phyloP scores from a whole-genome alignment of 2,329 filamentous ascomycete species.

The Colletotrichum magnum region DNA sequence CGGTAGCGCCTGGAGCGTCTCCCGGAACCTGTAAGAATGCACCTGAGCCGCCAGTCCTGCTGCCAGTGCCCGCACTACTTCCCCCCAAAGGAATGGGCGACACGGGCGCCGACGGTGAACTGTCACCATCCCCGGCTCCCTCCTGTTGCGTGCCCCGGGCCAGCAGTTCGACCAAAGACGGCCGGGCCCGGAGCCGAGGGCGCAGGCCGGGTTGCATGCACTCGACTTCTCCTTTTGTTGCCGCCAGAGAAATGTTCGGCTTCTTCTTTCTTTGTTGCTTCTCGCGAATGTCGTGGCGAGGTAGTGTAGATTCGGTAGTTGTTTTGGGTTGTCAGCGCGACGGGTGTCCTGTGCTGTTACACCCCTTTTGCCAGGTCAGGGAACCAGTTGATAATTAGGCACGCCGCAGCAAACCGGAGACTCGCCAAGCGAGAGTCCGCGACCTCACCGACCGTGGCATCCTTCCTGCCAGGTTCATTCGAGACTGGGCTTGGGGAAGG shows the following conservation, averaged over 20 bases:
- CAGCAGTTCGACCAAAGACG: conserved; percentile 67
- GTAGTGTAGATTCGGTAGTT: too few species aligned
- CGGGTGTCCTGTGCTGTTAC: conserved; percentile 8
- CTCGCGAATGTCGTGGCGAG: not conserved
- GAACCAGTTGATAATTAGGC: conserved; percentile 15
- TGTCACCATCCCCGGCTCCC: too few species aligned
- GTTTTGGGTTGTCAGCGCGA: not conserved
- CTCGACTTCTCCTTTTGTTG: not conserved
- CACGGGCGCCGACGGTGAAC: too few species aligned
- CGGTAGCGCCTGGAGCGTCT: conserved; percentile 19
- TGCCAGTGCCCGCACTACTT: conserved; percentile 32
- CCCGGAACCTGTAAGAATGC: conserved; percentile 46
- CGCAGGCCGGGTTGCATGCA: conserved; percentile 68
- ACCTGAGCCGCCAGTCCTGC: conserved; percentile 31
- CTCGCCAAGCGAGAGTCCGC: conserved; percentile 17
- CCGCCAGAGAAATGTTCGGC: not conserved
- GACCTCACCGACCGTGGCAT: too few species aligned
- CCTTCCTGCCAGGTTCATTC: conserved; percentile 14
- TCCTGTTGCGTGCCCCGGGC: conserved; percentile 50
- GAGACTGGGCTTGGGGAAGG: conserved; percentile 2
- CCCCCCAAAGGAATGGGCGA: too few species aligned
- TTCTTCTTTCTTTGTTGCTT: not conserved
- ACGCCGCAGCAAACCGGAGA: not conserved
- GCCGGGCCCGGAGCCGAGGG: conserved; percentile 65
- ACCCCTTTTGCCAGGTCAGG: conserved; percentile 14